Conservation (phyloP, 306 rosid genomes). For the Luffa acutangula region DNA sequence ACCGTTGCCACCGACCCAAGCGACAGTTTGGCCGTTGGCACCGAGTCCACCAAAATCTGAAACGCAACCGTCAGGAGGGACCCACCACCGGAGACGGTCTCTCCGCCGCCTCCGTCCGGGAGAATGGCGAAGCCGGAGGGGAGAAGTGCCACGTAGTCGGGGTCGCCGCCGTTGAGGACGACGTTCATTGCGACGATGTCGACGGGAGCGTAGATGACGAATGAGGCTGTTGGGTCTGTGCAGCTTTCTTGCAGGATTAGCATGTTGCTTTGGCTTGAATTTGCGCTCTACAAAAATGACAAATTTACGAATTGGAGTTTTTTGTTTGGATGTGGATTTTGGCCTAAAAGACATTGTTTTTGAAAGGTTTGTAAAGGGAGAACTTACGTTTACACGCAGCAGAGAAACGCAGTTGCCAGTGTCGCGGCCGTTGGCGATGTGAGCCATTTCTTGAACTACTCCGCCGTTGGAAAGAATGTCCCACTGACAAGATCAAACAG, state of each 20-base stretch:
- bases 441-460: conserved; percentile 93
- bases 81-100: conserved; percentile 58
- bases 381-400: conserved; percentile 68
- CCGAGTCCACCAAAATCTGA: conserved; percentile 89
- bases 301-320: no score
- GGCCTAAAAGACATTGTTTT: no score
- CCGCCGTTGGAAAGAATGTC: conserved; percentile 95
- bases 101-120: conserved; percentile 58
- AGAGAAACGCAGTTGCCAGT: conserved; percentile 86
- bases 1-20: conserved; percentile 95
- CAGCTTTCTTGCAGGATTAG: conserved; percentile 85
- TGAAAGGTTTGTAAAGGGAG: not conserved
- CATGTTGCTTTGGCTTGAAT: conserved; percentile 99
- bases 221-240: conserved; percentile 66
- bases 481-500: conserved; percentile 38
- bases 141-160: conserved; percentile 86
- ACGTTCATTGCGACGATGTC: conserved; percentile 86
- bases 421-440: conserved; percentile 83
- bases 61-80: conserved; percentile 89
- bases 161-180: conserved; percentile 87
- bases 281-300: conserved; percentile 46
- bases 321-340: no score
- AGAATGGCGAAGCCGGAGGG: conserved; percentile 97
- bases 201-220: conserved; percentile 85
- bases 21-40: conserved; percentile 84